Base-by-base conservation (phyloP, 2,329 filamentous ascomycete genomes). In the Mariannaea elegans region DNA sequence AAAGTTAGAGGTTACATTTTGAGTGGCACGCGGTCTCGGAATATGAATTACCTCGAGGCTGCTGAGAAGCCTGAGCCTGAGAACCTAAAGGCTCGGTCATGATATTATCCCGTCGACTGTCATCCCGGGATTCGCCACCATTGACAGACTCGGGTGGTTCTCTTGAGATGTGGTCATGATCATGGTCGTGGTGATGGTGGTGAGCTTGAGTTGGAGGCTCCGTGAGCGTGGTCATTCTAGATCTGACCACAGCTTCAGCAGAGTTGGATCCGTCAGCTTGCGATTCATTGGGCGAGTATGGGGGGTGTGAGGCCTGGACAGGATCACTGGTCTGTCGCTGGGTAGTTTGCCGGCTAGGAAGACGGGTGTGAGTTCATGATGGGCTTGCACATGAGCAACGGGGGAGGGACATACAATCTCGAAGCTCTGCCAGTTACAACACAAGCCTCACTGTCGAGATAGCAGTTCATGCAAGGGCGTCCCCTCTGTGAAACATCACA, bases 401-500 rank as follows among this genome's bases (percentile, higher is more conserved):
- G 24, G 12, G 19, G 36, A 38, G n/a, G n/a, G 13, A 36, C 60
- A 18, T 49, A 63, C 60, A 63, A 41, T 42, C 60, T 56, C 18
- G 60, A 62, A 13, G 59, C 78, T 60, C 77, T 73, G 39, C 74
- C 75, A 8, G 75, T 79, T 56, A 78, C 73, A 50, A 81, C 69
- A 63, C 78, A 78, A 0, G 73, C 75, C 64, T 83, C 80, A 58
- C 78, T 80, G 63, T 84, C 81, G 54, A 82, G 78, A 44, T 81
- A 81, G 67, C 81, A 84, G 56, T 83, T 83, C 74, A 82, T 83
- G 71, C 79, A 84, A 7, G 81, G 82, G 29, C 76, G 73, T 3
- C 80, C 81, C 57, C 78, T 75, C 62, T 81, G 81, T 38, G 77
- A 81, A 14, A 83, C 81, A 65, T 82, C 81, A 57, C 81, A 84